A percentile compares a stretch with the other conserved stretches of the same genome.
These are phyloP conservation scores for Candida easanensis DNA, from an alignment of 805 yeast genomes.

Conservation along the genomic window DNA sequence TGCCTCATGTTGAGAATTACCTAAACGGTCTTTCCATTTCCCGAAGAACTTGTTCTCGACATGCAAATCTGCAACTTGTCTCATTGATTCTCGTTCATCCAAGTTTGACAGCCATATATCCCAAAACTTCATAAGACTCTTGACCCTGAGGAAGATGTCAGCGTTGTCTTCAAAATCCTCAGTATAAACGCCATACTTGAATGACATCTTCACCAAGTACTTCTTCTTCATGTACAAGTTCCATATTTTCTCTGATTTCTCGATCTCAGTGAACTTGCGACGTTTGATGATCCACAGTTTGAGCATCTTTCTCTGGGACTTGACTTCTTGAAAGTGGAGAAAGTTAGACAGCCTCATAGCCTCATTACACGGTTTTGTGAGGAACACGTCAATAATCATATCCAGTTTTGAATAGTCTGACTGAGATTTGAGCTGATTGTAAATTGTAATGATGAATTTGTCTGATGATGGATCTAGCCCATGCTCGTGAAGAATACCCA, in stretches of 20 bases:
- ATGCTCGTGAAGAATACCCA: constrained; percentile 17
- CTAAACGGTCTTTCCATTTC: constrained; percentile 16
- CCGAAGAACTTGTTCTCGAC: constrained; percentile 14
- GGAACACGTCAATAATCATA: constrained; percentile 21
- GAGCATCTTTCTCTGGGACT: constrained; percentile 4
- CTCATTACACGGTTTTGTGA: constrained; percentile 21
- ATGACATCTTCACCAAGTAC: constrained; percentile 9
- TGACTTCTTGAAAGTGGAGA: constrained; percentile 15
- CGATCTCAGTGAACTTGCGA: constrained; percentile 18
- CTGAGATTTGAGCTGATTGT: constrained; percentile 18
- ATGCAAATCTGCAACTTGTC: constrained; percentile 16
- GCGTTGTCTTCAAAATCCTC: constrained; percentile 24
- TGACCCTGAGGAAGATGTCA: constrained; percentile 13
- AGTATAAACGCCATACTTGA: constrained; percentile 13
- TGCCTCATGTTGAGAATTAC: constrained; percentile 1
- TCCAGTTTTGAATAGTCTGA: constrained; percentile 12
- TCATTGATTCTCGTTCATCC: constrained; percentile 8
- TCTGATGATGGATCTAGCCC: constrained; percentile 17
- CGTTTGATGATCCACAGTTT: constrained; percentile 22
- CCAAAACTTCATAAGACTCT: constrained; percentile 16
- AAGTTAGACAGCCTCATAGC: constrained; percentile 27
- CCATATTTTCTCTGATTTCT: constrained; percentile 19
- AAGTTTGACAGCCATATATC: constrained; percentile 22
- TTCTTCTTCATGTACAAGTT: constrained; percentile 18
- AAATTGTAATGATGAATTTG: constrained; percentile 23